Percentiles rank a stretch among this genome's conserved stretches.
These are phyloP conservation scores for Hemileccinum impolitum DNA, from an alignment of 768 basidiomycete species.

Conservation along the genomic window DNA sequence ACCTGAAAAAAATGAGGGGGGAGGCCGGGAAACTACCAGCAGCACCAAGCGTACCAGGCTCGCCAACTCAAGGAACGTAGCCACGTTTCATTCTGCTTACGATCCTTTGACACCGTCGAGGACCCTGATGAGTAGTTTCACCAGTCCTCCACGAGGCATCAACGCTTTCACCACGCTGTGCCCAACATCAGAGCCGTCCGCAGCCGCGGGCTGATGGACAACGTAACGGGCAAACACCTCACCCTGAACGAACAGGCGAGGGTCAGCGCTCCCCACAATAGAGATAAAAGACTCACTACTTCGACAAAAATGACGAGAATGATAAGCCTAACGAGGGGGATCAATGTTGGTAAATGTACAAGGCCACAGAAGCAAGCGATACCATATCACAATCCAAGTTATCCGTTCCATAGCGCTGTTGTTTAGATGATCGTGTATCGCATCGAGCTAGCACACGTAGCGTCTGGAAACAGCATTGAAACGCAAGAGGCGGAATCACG, in stretches of 20 bases:
- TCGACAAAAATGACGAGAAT: slow-evolving; percentile 88
- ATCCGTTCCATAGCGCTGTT: slow-evolving; percentile 88
- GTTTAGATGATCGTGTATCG: slow-evolving; percentile 92
- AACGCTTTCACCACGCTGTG: slow-evolving; percentile 7
- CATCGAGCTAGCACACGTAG: slow-evolving; percentile 59
- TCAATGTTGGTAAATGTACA: slow-evolving; percentile 32
- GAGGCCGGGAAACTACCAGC: no score
- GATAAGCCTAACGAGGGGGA: slow-evolving; percentile 63
- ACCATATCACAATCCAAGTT: slow-evolving; percentile 77
- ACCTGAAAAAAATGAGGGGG: no score
- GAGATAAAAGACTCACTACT: slow-evolving; percentile 45
- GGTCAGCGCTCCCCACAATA: background rate
- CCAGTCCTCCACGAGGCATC: slow-evolving; percentile 25
- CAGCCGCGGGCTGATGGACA: slow-evolving; percentile 44
- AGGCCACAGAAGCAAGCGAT: slow-evolving; percentile 38
- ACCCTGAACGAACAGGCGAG: slow-evolving; percentile 42
- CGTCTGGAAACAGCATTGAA: background rate
- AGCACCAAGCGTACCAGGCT: no score
- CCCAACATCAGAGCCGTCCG: slow-evolving; percentile 1
- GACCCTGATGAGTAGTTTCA: slow-evolving; percentile 17
- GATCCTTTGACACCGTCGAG: slow-evolving; percentile 15
- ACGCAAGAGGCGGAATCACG: slow-evolving; percentile 28
- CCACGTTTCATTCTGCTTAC: background rate
- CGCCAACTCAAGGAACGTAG: no score
- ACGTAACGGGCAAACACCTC: slow-evolving; percentile 76